Conservation (phyloP, 225 moss, liverwort and hornwort genomes). For the Bryoerythrophyllum caledonicum region DNA sequence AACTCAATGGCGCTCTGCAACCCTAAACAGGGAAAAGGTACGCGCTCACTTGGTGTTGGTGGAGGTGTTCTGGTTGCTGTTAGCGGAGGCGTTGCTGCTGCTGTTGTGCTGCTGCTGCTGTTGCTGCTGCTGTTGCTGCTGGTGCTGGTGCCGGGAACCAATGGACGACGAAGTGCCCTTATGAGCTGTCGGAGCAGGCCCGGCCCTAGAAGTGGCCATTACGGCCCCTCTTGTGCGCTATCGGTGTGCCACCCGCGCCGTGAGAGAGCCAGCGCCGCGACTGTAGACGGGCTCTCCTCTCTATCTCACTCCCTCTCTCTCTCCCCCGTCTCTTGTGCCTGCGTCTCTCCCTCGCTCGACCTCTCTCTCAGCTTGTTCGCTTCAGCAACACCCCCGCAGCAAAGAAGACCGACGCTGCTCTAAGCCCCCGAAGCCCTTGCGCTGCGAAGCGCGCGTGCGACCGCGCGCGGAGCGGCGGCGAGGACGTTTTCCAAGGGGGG, state of each 20-base stretch:
- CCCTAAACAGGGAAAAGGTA: conserved; percentile 27
- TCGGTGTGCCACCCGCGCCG: conserved; percentile 12
- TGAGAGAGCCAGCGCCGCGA: conserved; percentile 31
- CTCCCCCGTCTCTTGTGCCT: neutral
- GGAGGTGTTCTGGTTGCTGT: conserved; percentile 31
- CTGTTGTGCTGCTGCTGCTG: conserved; percentile 19
- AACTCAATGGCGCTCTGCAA: conserved; percentile 29
- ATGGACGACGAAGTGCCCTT: conserved; percentile 48
- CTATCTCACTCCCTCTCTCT: neutral
- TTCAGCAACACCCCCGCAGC: conserved; percentile 19
- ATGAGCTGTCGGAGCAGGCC: conserved; percentile 56
- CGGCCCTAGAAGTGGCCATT: conserved; percentile 70
- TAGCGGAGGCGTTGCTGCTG: conserved; percentile 27
- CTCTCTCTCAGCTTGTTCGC: neutral
- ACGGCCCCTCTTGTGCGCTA: conserved; percentile 33
- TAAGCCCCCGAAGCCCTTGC: conserved; percentile 34
- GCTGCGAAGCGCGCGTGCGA: neutral
- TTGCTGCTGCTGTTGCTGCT: conserved; percentile 21
- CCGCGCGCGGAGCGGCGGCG: neutral
- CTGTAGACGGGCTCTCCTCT: neutral
- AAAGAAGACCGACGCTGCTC: neutral
- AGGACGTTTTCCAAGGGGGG: neutral
- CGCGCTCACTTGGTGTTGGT: neutral
- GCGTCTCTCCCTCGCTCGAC: neutral
- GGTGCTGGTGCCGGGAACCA: conserved; percentile 39